Percentiles rank a stretch among this genome's conserved stretches.
Conservation (phyloP, 75 land plant species). For the Larix kaempferi region DNA sequence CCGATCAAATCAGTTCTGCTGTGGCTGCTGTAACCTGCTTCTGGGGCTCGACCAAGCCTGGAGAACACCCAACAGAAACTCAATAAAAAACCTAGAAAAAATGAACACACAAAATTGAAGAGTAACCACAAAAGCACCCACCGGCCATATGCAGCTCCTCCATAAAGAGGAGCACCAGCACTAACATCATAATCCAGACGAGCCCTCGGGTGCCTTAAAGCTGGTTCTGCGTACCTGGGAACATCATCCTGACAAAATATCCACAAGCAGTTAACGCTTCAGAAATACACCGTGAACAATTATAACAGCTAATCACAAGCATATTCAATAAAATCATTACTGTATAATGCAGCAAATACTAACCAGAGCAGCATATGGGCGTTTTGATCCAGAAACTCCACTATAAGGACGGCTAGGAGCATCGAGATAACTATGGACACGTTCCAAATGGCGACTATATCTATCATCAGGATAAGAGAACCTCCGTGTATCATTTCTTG, state of each 20-base stretch:
- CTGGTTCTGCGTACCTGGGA: background rate
- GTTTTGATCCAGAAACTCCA: constrained; percentile 16
- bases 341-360: background rate
- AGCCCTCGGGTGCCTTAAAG: background rate
- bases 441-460: background rate
- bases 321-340: background rate
- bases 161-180: constrained; percentile 7
- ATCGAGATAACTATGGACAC: constrained; percentile 6
- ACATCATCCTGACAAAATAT: constrained; percentile 7
- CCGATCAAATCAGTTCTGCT: background rate
- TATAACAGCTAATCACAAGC: background rate
- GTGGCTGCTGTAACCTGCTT: background rate
- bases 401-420: constrained; percentile 5
- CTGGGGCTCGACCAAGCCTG: background rate
- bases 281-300: background rate
- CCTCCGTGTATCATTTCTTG: background rate
- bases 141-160: background rate
- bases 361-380: constrained; percentile 13
- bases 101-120: background rate
- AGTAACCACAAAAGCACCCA: background rate
- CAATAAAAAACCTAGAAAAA: background rate
- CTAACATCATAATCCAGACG: constrained; percentile 1
- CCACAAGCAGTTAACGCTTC: background rate
- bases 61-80: background rate
- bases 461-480: constrained; percentile 6